Percentiles rank a stretch among this genome's conserved stretches.
Evolutionary conservation across 331 rosid genomes (phyloP).

Genomic region (Stylosanthes scabra): DNA sequence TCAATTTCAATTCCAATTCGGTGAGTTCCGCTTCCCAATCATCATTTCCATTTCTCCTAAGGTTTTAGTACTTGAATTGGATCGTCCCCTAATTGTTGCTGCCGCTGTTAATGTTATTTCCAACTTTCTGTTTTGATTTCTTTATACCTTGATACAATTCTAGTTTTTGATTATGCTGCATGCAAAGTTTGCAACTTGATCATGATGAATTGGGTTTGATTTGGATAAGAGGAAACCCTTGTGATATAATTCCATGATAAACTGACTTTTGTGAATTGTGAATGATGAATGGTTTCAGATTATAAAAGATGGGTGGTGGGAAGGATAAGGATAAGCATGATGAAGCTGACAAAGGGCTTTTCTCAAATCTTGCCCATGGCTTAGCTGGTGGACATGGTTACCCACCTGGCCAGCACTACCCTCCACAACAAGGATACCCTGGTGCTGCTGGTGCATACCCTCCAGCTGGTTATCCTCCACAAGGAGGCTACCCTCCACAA

Average conservation of each 20-base stretch:
- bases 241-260: neutral
- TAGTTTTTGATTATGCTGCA: neutral
- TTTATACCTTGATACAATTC: neutral
- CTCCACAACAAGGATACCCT: constrained; percentile 37
- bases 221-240: neutral
- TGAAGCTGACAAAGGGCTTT: constrained; percentile 73
- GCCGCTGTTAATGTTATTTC: neutral
- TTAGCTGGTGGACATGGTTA: constrained; percentile 41
- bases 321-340: constrained; percentile 70
- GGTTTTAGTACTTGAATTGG: neutral
- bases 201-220: neutral
- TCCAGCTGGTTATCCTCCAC: constrained; percentile 58
- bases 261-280: neutral
- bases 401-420: constrained; percentile 43
- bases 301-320: constrained; percentile 70
- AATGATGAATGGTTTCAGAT: constrained; percentile 13
- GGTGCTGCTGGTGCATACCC: too few species aligned
- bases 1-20: constrained; percentile 2
- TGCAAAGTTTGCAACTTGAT: constrained; percentile 18
- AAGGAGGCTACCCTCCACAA: constrained; percentile 55
- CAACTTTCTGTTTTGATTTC: neutral
- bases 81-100: neutral
- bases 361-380: constrained; percentile 56
- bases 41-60: neutral
- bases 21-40: constrained; percentile 26